Base-by-base conservation (phyloP, 257 asterid genomes). In the Fraxinus excelsior region DNA sequence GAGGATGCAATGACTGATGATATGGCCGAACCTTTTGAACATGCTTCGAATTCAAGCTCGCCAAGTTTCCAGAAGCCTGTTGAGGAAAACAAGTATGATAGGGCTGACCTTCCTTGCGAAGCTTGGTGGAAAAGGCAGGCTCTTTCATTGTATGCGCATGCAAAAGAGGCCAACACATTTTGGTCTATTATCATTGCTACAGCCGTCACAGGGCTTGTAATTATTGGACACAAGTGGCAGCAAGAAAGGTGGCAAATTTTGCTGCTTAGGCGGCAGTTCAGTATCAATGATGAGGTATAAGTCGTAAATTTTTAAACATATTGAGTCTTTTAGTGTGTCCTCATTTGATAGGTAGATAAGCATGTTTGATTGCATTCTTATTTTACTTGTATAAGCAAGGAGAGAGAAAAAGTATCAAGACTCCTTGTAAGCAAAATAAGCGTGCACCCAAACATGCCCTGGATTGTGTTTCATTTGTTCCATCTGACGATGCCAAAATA, bases 101-200 rank as follows among this genome's bases (percentile, higher is more conserved):
- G 70, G 18, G 76, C 79, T 78, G 85, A 81, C 71, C 91, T 89
- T 81, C 98, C 97, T 74, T 94, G 96, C 78, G 91, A 86, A 84
- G 96, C 94, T 75, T 94, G 98, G 98, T 94, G 98, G 98, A 94
- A 92, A 85, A 86, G 93, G 78, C 84, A 73, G 75, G 93, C 92
- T 49, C 75, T 86, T 80, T 84, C 96, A 72, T 38, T 94, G 9
- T 89, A 92, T 80, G 75, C 80, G 40, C 94, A 87, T 74, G 94
- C 96, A 37, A 92, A 92, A 88, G 98, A 94, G 72, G 88, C 97
- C 62, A 90, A 92, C 70, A 31, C 98, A 18, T 79, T 91, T 74
- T 94, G 98, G 98, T 94, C 98, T 58, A 78, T 94, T 68, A 90
- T 87, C 76, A 75, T 94, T 80, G 97, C 96, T 67, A 96, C 97